Evolutionary conservation across 2,329 filamentous ascomycete species (phyloP), one percentile per base, ranked within the genome.

Genomic region (Neofusicoccum sp.): DNA sequence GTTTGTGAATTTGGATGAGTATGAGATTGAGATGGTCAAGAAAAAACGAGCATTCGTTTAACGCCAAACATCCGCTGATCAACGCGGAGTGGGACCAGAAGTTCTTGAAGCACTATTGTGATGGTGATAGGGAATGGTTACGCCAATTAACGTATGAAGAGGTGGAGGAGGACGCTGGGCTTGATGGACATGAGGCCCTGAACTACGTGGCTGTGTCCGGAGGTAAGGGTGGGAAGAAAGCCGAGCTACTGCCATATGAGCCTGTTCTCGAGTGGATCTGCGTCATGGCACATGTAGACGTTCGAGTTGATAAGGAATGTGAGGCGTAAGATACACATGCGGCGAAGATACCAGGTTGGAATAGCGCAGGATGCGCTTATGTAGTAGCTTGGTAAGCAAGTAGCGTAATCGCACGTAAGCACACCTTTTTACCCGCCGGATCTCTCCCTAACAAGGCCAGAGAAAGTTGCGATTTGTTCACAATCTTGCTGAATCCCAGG

Each of bases 1-100:
- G 33, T 71, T 73, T 49, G 67, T 71, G 16, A 61, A 71, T 31
- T 69, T 73, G 54, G 68, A 73, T 60, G 69, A 73, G 34, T 73
- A 74, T 54, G 70, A 74, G 50, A 65, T 72, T n/a, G 70, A 72
- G 61, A 73, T 72, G 70, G 70, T 70, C 4, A 64, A 22, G 63
- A 44, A 72, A 69, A 64, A 72, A 72, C 61, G 70, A 73, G 64
- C 72, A 73, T 61, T 71, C 71, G 5, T 63, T 72, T 8, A 71
- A 71, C 61, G 66, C 67, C 29, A 71, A 71, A 52, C 71, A 73
- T 61, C 71, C 71, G n/a, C 66, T 73, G 3, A 70, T 72, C 12
- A 73, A 71, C 58, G 67, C 61, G 11, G 69, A 69, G 9, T 73
- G 70, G 71, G 71, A 73, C 41, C 56, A 64, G 29, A 67, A 66